Base-by-base conservation (phyloP, 495 filamentous ascomycete genomes). In the Penicillium maclennaniae region DNA sequence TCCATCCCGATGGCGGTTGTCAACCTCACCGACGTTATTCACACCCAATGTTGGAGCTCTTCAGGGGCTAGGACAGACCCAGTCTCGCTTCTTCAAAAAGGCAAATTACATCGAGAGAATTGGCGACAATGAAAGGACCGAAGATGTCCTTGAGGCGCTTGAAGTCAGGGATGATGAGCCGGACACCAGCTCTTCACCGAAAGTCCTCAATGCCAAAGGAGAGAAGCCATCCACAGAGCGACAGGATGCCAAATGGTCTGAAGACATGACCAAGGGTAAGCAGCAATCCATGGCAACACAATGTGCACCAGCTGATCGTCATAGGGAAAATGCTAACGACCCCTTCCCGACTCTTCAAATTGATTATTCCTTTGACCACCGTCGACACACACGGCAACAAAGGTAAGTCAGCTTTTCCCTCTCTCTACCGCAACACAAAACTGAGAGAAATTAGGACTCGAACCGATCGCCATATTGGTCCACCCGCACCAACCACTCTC, bases 401-500 rank as follows among this genome's bases (percentile, higher is more conserved):
- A 48, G 51, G 81, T 79, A 52, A 73, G 69, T 20, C 60, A 73
- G 69, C 20, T 60, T 69, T 26, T 58, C 75, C 12, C 68, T 71
- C 7, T 19, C 14, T 25, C 14, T 9, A 23, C 9, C 10, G 39
- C 17, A 45, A 27, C 25, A 43, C 12, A n/a, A 44, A 31, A 1
- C 42, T 54, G 36, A 69, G 69, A 45, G 78, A 88, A 53, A 80
- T 23, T 79, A 70, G 80, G 83, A 41, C 79, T 90, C 26, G 89
- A 93, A 64, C 89, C 92, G 0, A 81, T 97, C 7, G 91, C 91
- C 7, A 82, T 97, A 2, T 82, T 97, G 7, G 78, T 97, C 6
- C 92, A 97, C 67, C 90, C 92, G 0, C 88, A 93, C 58, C 92
- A 97, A 67, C 92, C 92, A 0, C 77, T 97, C 15, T 96, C 91